Percentiles rank a stretch among this genome's conserved stretches.
Evolutionary conservation across 192 early-diverging fungal genomes (phyloP).

Genomic region (Coemansia sp.): DNA sequence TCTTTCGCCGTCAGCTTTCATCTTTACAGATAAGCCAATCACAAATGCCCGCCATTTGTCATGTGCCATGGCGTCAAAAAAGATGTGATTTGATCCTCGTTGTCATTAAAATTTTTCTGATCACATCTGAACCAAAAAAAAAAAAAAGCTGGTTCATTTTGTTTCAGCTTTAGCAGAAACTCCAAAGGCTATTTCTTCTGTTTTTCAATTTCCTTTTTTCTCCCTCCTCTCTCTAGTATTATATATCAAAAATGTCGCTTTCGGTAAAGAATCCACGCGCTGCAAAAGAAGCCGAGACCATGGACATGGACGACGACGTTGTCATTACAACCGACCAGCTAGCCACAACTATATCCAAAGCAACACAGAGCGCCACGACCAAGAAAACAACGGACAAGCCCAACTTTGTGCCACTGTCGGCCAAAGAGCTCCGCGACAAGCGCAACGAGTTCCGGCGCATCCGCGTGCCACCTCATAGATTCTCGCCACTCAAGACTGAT

Average conservation of each 20-base stretch:
- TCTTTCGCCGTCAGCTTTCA: slow-evolving; percentile 3
- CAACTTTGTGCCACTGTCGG: slow-evolving; percentile 61
- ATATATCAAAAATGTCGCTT: slow-evolving; percentile 21
- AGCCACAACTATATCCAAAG: slow-evolving; percentile 12
- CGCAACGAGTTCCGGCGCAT: slow-evolving; percentile 71
- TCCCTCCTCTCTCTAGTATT: slow-evolving; percentile 1
- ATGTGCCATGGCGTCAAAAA: neutral
- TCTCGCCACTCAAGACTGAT: slow-evolving; percentile 86
- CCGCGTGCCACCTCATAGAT: slow-evolving; percentile 90
- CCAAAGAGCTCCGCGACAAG: slow-evolving; percentile 50
- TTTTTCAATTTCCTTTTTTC: slow-evolving; percentile 5
- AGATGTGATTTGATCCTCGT: neutral
- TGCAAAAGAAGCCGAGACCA: slow-evolving; percentile 25
- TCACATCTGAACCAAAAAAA: neutral
- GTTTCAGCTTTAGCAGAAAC: neutral
- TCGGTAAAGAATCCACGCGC: slow-evolving; percentile 13
- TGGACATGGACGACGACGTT: slow-evolving; percentile 63
- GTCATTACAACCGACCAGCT: slow-evolving; percentile 64
- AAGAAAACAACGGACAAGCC: slow-evolving; percentile 57
- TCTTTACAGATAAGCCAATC: neutral
- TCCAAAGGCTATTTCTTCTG: neutral
- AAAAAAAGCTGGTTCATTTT: slow-evolving; percentile 1
- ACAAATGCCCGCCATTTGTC: neutral
- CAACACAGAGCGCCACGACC: neutral
- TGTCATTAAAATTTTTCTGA: slow-evolving; percentile 1